These are phyloP conservation scores for Ceratocystis diversiconidia DNA, from an alignment of 2,329 filamentous ascomycete genomes.

Conservation along the genomic window DNA sequence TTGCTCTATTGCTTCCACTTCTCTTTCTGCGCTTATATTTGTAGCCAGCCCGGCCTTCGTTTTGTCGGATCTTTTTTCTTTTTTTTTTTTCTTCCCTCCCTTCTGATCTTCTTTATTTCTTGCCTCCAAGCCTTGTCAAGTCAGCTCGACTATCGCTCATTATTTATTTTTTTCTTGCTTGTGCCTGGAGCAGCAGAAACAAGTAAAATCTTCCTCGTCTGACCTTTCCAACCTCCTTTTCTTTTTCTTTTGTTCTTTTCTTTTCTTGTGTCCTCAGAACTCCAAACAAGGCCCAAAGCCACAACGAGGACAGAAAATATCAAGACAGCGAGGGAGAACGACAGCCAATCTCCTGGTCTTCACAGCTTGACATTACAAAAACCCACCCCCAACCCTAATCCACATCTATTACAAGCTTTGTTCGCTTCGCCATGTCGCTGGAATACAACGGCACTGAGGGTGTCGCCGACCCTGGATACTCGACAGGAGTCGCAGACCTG, in stretches of 20 bases:
- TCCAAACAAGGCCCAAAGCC: too few relatives aligned
- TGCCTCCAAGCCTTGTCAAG: not conserved
- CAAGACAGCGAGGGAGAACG: too few relatives aligned
- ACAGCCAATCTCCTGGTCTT: too few relatives aligned
- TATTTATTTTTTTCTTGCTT: not conserved
- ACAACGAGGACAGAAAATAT: too few relatives aligned
- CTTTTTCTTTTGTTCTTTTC: not conserved
- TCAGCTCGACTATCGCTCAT: slow-evolving; percentile 1
- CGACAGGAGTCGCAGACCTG: slow-evolving; percentile 46
- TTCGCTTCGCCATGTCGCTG: slow-evolving; percentile 24
- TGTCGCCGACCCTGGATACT: slow-evolving; percentile 38
- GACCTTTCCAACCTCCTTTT: not conserved
- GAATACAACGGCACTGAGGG: slow-evolving; percentile 39
- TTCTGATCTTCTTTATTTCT: not conserved
- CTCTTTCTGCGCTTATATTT: not conserved
- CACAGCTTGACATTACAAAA: not conserved
- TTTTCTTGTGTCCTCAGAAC: not conserved
- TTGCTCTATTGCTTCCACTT: not conserved
- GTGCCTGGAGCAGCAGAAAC: slow-evolving; percentile 5
- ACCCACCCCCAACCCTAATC: not conserved
- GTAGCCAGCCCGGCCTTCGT: not conserved
- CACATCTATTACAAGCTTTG: not conserved
- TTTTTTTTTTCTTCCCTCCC: not conserved
- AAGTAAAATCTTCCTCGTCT: not conserved
- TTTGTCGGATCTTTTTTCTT: not conserved